Percentiles rank a stretch among this genome's conserved stretches.
phyloP scores from a whole-genome alignment of 805 yeast species.

The Candida peoriensis region DNA sequence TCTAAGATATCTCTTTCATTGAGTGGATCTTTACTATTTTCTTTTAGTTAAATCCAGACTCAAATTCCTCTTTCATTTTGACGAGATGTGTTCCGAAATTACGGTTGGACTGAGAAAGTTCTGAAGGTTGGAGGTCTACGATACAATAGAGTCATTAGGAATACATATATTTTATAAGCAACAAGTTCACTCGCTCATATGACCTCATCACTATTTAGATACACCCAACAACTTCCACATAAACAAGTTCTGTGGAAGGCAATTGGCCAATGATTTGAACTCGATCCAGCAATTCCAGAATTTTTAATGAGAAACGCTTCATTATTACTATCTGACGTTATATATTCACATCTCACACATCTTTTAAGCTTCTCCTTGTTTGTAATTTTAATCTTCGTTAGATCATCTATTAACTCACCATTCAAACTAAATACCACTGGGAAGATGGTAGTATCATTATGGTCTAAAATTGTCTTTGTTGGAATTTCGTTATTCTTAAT shows the following conservation, averaged over 20 bases:
- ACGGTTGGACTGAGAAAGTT: no score
- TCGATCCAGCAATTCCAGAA: slow-evolving; percentile 21
- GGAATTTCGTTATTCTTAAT: slow-evolving; percentile 25
- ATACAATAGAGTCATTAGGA: no score
- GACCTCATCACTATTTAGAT: no score
- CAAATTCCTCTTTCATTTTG: no score
- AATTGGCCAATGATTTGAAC: slow-evolving; percentile 45
- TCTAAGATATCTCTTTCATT: no score
- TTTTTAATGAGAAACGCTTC: slow-evolving; percentile 25
- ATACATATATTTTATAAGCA: no score
- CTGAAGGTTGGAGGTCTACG: no score
- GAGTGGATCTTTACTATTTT: no score
- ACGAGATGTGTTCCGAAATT: no score
- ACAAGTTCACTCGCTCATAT: no score
- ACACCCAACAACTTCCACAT: slow-evolving; percentile 77
- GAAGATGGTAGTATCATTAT: slow-evolving; percentile 28
- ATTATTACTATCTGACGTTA: slow-evolving; percentile 29
- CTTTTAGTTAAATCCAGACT: no score
- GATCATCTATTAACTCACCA: slow-evolving; percentile 26
- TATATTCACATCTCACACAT: slow-evolving; percentile 53
- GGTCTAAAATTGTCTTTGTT: slow-evolving; percentile 30
- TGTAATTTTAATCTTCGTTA: slow-evolving; percentile 23
- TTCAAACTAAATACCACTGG: slow-evolving; percentile 27
- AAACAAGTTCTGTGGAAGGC: slow-evolving; percentile 70
- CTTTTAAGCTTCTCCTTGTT: slow-evolving; percentile 29